Percentiles rank a stretch among this genome's conserved stretches.
These are phyloP conservation scores for Nannochloris sp. DNA, from an alignment of 139 green algal species.

Conservation along the genomic window DNA sequence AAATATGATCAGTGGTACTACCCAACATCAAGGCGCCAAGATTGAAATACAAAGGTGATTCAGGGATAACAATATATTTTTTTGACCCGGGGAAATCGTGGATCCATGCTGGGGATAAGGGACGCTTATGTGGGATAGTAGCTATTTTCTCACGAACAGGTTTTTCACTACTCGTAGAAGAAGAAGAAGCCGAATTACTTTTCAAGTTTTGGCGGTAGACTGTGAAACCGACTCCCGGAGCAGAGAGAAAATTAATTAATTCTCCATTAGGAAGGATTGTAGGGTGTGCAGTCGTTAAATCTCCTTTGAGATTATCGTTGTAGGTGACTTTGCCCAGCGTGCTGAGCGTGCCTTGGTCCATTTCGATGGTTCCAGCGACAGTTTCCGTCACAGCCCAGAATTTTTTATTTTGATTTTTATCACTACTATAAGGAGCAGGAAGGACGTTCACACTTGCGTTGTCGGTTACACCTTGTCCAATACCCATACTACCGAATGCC, in stretches of 20 bases:
- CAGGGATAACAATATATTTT: conserved; percentile 45
- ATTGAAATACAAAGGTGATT: conserved; percentile 65
- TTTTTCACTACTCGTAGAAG: conserved; percentile 11
- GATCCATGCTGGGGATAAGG: conserved; percentile 56
- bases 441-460: conserved; percentile 66
- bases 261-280: conserved; percentile 37
- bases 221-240: conserved; percentile 13
- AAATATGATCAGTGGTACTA: conserved; percentile 28
- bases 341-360: conserved; percentile 39
- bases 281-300: conserved; percentile 66
- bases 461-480: conserved; percentile 52
- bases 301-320: conserved; percentile 34
- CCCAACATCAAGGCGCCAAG: conserved; percentile 38
- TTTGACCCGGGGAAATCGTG: conserved; percentile 64
- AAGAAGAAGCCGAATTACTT: not conserved
- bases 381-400: conserved; percentile 55
- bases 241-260: conserved; percentile 59
- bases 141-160: conserved; percentile 27
- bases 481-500: conserved; percentile 6
- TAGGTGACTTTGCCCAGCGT: conserved; percentile 43
- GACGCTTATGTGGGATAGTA: conserved; percentile 17
- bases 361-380: conserved; percentile 34
- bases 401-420: conserved; percentile 7
- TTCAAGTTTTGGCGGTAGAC: conserved; percentile 12
- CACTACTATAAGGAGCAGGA: conserved; percentile 10